Conservation (phyloP, 495 filamentous ascomycete genomes). For the Bacidia gigantensis region DNA sequence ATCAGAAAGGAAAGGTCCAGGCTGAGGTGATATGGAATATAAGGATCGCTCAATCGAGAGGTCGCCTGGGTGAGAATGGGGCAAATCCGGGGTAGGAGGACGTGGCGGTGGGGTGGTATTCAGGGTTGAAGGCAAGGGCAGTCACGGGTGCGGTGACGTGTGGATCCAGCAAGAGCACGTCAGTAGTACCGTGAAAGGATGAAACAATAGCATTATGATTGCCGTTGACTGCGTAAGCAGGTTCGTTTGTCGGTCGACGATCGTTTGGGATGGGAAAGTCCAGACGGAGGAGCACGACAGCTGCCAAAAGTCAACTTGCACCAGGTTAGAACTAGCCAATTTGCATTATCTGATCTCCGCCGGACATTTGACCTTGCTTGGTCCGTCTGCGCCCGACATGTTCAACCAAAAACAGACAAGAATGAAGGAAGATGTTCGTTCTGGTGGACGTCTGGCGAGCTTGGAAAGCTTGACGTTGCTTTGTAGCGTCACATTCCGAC, state of each 20-base stretch:
- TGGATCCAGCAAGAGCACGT: not conserved
- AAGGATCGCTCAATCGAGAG: not conserved
- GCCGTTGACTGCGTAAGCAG: not conserved
- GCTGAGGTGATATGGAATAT: not conserved
- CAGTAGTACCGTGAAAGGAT: not conserved
- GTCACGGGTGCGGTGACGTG: not conserved
- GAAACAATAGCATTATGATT: not conserved
- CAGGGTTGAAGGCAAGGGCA: not conserved
- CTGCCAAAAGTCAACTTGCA: too few relatives aligned
- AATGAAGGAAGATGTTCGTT: too few relatives aligned
- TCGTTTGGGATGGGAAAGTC: not conserved
- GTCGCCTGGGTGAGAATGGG: not conserved
- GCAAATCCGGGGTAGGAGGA: not conserved
- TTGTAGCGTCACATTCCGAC: not conserved
- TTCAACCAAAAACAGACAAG: too few relatives aligned
- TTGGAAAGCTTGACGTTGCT: not conserved
- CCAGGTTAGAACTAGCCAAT: too few relatives aligned
- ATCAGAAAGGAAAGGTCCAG: not conserved
- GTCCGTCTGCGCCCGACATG: too few relatives aligned
- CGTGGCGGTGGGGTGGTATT: too few relatives aligned
- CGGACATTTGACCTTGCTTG: too few relatives aligned
- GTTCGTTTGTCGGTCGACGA: not conserved
- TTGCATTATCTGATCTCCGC: too few relatives aligned
- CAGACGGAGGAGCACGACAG: not conserved
- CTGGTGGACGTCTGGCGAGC: too few relatives aligned